phyloP scores from a whole-genome alignment of 441 rosid genomes.

The Pelargonium myrrhifolium region DNA sequence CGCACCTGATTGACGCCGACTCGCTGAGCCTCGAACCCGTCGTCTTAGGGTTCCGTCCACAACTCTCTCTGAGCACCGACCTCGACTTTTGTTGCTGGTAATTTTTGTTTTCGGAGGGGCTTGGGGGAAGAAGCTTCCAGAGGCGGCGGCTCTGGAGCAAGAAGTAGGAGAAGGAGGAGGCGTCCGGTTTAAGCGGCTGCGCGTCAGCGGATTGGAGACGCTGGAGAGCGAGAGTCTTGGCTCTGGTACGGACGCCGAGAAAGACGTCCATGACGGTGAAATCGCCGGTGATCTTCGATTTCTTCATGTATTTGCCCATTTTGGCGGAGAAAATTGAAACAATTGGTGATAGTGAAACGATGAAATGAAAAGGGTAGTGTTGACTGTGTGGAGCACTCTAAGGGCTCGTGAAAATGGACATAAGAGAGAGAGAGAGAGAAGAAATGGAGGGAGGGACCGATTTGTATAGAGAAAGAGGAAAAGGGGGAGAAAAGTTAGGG shows the following conservation, averaged over 20 bases:
- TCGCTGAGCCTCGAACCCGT: not conserved
- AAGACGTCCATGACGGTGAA: conserved; percentile 33
- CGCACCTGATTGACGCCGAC: conserved; percentile 11
- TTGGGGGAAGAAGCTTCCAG: conserved; percentile 27
- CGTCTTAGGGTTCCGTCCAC: not conserved
- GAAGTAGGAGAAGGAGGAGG: conserved; percentile 39
- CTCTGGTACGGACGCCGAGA: conserved; percentile 47
- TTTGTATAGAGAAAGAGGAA: conserved; percentile 11
- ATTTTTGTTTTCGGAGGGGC: conserved; percentile 12
- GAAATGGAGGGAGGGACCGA: conserved; percentile 8
- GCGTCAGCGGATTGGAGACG: conserved; percentile 28
- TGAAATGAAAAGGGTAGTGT: not conserved
- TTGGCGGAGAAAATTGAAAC: not conserved
- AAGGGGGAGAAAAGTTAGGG: conserved; percentile 21
- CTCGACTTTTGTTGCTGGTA: not conserved
- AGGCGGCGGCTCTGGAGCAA: conserved; percentile 64
- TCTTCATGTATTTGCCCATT: conserved; percentile 60
- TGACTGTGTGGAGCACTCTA: not conserved
- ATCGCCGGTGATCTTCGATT: conserved; percentile 36
- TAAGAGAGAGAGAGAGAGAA: conserved; percentile 12
- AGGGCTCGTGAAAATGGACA: not conserved
- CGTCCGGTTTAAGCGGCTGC: conserved; percentile 22
- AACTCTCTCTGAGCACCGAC: not conserved
- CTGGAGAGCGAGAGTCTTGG: conserved; percentile 52
- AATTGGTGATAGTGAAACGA: not conserved